Evolutionary conservation across 1,284 basidiomycete genomes (phyloP).

Genomic region (Binderoboletus segoi): DNA sequence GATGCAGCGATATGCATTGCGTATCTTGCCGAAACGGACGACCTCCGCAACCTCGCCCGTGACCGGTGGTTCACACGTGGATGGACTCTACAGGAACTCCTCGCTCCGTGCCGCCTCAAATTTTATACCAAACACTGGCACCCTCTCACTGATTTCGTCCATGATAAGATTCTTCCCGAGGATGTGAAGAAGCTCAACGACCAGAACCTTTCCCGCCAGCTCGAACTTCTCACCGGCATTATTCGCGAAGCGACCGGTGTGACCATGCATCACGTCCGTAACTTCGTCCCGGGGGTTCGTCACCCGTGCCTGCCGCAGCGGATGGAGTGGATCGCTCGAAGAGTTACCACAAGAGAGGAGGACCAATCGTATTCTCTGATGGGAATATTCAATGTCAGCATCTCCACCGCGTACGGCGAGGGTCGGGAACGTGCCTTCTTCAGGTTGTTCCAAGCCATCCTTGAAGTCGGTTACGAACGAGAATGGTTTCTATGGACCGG

Average conservation of each 20-base stretch:
- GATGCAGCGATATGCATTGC: conserved; percentile 4
- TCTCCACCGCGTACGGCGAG: conserved; percentile 18
- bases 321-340: conserved; percentile 1
- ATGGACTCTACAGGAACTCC: conserved; percentile 18
- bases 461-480: not conserved
- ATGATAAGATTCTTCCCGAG: not conserved
- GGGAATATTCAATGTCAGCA: conserved; percentile 12
- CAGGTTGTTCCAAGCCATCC: conserved; percentile 9
- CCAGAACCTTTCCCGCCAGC: not conserved
- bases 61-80: conserved; percentile 16
- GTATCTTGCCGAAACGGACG: conserved; percentile 2
- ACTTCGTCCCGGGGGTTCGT: not conserved
- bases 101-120: conserved; percentile 2
- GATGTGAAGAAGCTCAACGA: not conserved
- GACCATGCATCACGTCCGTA: not conserved
- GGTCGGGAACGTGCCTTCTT: conserved; percentile 15
- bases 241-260: not conserved
- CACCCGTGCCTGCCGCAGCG: not conserved
- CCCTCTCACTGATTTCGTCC: not conserved
- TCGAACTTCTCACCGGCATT: not conserved
- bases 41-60: not conserved
- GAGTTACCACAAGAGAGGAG: conserved; percentile 10
- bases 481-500: conserved; percentile 13
- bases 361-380: conserved; percentile 18
- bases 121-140: conserved; percentile 14